Evolutionary conservation across 2,329 filamentous ascomycete genomes (phyloP), one percentile per base, ranked within the genome.

Genomic region (Colletotrichum zoysiae): DNA sequence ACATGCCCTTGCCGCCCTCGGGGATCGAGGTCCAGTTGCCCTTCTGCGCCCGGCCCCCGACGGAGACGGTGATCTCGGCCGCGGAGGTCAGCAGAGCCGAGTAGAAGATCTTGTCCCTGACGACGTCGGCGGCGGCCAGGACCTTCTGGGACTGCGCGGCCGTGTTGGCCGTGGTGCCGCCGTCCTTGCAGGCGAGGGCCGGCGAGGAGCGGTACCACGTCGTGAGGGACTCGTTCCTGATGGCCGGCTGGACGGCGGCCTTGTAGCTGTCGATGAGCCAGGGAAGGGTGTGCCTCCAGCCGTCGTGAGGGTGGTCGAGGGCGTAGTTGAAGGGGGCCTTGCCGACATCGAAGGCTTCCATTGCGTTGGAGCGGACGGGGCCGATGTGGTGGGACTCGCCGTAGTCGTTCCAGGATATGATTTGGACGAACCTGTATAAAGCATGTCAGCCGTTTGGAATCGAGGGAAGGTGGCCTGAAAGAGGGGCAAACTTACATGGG

Each of bases 321-420:
- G 84, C 86, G 74, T 88, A 90, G 73, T 80, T 78, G 65, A 80
- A 82, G 3, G 87, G 85, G 1, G 84, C 86, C 20, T 67, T 61
- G 26, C 73, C 70, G 33, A 69, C 40, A 0, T 65, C 20, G 48
- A 73, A 74, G 11, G 82, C 75, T 74, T 73, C 79, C 75, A 70
- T 75, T 63, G 78, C 77, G 77, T 57, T 79, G 65, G 79, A 75
- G 57, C 81, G 77, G 57, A 88, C 76, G 0, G 87, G 84, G 14
- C 84, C 84, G 69, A 89, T 86, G 77, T 89, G 87, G 76, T 87
- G 85, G 1, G 85, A 84, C 75, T 89, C 87, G 38, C 87, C 86
- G 71, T 83, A 89, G 74, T 89, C 88, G 76, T 88, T 89, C 86
- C 79, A 81, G n/a, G 82, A 83, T 67, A 85, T 82, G 70, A 85